phyloP scores from a whole-genome alignment of 192 early-diverging fungal species.

The Chytriomyces sp. region DNA sequence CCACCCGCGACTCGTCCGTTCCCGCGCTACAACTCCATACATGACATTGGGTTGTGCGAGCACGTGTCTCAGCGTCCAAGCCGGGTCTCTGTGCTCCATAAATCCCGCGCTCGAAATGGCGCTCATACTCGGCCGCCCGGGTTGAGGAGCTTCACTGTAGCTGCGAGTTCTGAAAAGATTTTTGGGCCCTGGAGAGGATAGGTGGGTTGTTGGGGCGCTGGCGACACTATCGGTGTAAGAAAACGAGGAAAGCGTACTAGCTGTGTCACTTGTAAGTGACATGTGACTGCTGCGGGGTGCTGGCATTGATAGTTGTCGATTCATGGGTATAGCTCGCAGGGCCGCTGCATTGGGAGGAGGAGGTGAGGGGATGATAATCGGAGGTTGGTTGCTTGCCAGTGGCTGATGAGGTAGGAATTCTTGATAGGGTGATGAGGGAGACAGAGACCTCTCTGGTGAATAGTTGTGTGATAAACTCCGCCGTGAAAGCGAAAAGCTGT shows the following conservation, averaged over 20 bases:
- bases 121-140: not conserved
- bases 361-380: not conserved
- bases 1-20: not conserved
- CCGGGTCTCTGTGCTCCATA: slow-evolving; percentile 5
- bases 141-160: not conserved
- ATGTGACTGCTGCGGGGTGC: not conserved
- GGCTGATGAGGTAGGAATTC: too few species aligned
- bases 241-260: not conserved
- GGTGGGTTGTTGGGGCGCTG: not conserved
- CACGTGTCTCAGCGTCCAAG: not conserved
- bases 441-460: too few species aligned
- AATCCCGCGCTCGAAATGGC: slow-evolving; percentile 12
- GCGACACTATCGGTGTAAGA: not conserved
- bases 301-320: not conserved
- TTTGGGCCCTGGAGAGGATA: too few species aligned
- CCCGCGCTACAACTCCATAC: slow-evolving; percentile 14
- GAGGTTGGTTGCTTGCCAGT: too few species aligned
- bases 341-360: slow-evolving; percentile 1
- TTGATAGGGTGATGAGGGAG: too few species aligned
- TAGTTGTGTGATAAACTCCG: too few species aligned
- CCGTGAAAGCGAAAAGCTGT: too few species aligned
- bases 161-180: not conserved
- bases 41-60: slow-evolving; percentile 9
- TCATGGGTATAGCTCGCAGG: not conserved
- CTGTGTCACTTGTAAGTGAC: not conserved